phyloP scores from a whole-genome alignment of 208 protist genomes.

The Acanthamoeba lenticulata region DNA sequence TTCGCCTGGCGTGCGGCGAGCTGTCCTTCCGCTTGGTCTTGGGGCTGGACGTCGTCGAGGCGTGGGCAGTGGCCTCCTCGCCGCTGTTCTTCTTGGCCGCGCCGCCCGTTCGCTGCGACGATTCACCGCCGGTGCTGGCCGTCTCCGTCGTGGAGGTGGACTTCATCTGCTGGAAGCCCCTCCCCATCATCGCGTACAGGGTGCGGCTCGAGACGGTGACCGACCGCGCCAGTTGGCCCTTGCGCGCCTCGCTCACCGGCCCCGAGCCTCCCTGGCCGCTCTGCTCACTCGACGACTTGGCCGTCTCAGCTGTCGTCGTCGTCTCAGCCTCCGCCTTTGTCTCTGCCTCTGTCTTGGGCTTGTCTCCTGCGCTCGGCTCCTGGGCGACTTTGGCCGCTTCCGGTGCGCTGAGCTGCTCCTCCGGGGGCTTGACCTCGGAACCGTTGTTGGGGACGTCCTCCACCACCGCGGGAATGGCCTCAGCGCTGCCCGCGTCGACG shows the following conservation, averaged over 20 bases:
- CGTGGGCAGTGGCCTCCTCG: background rate
- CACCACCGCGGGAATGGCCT: background rate
- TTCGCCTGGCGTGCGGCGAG: background rate
- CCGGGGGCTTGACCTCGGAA: too few relatives aligned
- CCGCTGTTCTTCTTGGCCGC: background rate
- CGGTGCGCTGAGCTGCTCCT: too few relatives aligned
- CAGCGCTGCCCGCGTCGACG: too few relatives aligned
- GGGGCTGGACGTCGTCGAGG: background rate
- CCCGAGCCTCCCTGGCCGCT: background rate
- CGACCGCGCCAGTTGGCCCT: background rate
- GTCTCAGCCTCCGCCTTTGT: too few relatives aligned
- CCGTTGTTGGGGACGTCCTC: background rate
- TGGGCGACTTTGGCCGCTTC: too few relatives aligned
- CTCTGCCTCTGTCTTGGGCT: too few relatives aligned
- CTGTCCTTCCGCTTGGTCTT: background rate
- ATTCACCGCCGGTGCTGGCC: background rate
- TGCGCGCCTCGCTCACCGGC: background rate
- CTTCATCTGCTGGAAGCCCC: constrained; percentile 37
- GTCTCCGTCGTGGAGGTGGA: background rate
- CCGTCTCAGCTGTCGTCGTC: background rate
- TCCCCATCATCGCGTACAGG: constrained; percentile 32
- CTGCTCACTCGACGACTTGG: background rate
- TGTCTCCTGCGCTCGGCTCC: too few relatives aligned
- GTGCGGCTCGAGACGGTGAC: constrained; percentile 1
- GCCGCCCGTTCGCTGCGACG: too few relatives aligned